phyloP scores from a whole-genome alignment of 2,329 filamentous ascomycete genomes.

The Coleophoma eucalyptorum region DNA sequence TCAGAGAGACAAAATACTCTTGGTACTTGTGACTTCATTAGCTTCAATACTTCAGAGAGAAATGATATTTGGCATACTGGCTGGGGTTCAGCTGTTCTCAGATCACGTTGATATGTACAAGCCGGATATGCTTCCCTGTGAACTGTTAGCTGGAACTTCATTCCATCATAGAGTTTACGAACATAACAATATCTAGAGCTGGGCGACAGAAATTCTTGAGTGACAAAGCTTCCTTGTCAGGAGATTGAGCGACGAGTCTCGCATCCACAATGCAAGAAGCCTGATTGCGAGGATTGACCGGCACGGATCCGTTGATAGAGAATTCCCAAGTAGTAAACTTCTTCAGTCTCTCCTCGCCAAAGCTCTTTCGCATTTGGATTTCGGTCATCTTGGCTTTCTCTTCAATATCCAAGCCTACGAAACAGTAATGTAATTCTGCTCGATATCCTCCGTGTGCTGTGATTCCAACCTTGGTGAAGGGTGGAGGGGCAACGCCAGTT shows the following conservation, averaged over 20 bases:
- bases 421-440: conserved; percentile 38
- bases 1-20: conserved; percentile 20
- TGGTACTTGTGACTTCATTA: conserved; percentile 9
- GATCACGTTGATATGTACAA: too few species aligned
- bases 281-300: neutral
- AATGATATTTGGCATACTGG: conserved; percentile 30
- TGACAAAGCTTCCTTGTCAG: conserved; percentile 24
- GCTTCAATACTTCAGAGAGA: conserved; percentile 32
- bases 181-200: conserved; percentile 34
- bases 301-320: conserved; percentile 5
- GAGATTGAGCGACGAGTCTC: conserved; percentile 41
- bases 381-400: conserved; percentile 39
- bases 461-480: conserved; percentile 35
- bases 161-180: too few species aligned
- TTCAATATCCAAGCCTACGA: conserved; percentile 36
- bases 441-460: conserved; percentile 39
- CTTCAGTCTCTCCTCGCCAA: conserved; percentile 24
- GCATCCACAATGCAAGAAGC: conserved; percentile 34
- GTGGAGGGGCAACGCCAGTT: conserved; percentile 31
- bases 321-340: conserved; percentile 29
- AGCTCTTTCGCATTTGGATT: conserved; percentile 29
- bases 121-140: too few species aligned
- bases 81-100: neutral
- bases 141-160: too few species aligned
- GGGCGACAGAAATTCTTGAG: conserved; percentile 32